A percentile compares a stretch with the other conserved stretches of the same genome.
These are phyloP conservation scores for Trichosporon inkin DNA, from an alignment of 1,284 basidiomycete genomes.

Conservation along the genomic window DNA sequence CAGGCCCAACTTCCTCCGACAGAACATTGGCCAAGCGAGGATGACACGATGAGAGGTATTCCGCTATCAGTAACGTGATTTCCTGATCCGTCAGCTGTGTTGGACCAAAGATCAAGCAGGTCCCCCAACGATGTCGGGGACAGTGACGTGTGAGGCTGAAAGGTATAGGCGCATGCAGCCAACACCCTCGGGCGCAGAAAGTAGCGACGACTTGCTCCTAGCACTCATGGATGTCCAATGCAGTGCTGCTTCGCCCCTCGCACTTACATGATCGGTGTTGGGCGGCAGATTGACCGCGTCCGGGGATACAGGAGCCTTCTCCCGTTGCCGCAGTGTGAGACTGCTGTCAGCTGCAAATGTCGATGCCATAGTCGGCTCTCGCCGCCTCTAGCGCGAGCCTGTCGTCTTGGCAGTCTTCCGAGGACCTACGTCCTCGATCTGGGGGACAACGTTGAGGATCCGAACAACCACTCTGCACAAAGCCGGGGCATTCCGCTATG, in stretches of 20 bases:
- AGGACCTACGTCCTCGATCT: background rate
- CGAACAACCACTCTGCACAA: too few relatives aligned
- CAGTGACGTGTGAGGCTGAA: background rate
- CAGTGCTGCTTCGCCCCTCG: background rate
- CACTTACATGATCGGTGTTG: slow-evolving; percentile 18
- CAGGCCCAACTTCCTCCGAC: slow-evolving; percentile 47
- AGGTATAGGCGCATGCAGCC: background rate
- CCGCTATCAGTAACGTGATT: slow-evolving; percentile 47
- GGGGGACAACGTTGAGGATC: too few relatives aligned
- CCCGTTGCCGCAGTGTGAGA: slow-evolving; percentile 18
- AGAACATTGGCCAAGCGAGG: slow-evolving; percentile 46
- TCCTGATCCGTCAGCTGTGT: slow-evolving; percentile 30
- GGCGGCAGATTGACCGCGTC: slow-evolving; percentile 14
- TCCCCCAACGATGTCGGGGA: background rate
- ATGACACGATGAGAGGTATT: slow-evolving; percentile 51
- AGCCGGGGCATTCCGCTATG: background rate
- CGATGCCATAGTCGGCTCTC: too few relatives aligned
- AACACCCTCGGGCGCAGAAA: background rate
- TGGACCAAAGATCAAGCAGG: background rate
- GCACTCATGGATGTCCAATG: background rate
- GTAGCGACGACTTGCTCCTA: background rate
- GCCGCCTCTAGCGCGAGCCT: background rate
- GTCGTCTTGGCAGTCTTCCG: background rate
- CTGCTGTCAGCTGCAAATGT: slow-evolving; percentile 11
- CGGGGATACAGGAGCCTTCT: slow-evolving; percentile 15